Conservation (phyloP, 805 yeast species). For the Wickerhamiella allomyrinae region DNA sequence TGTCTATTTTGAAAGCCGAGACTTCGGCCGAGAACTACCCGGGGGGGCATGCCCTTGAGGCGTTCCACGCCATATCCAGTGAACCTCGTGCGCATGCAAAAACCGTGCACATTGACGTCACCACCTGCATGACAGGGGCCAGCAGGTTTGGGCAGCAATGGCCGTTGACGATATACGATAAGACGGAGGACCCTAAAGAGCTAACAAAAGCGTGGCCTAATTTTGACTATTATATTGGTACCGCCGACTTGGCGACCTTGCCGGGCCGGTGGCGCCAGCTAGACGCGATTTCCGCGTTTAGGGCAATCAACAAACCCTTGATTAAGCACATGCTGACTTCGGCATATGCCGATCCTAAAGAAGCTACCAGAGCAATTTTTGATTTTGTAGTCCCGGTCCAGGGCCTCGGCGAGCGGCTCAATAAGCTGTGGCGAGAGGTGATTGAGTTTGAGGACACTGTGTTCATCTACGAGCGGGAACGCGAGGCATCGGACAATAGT, state of each 20-base stretch:
- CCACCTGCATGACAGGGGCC: conserved; percentile 80
- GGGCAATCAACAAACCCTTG: neutral
- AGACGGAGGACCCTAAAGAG: conserved; percentile 41
- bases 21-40: conserved; percentile 72
- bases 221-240: conserved; percentile 29
- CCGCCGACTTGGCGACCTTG: neutral
- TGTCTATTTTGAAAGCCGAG: conserved; percentile 40
- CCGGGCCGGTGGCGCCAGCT: neutral
- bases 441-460: neutral
- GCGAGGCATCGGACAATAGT: neutral
- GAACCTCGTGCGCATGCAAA: conserved; percentile 15
- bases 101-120: conserved; percentile 59
- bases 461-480: neutral
- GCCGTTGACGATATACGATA: conserved; percentile 46
- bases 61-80: conserved; percentile 32
- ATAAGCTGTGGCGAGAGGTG: neutral
- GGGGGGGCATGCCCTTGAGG: conserved; percentile 61
- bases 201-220: conserved; percentile 32
- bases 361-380: neutral
- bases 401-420: neutral
- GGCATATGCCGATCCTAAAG: neutral
- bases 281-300: neutral
- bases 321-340: neutral
- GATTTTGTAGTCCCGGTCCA: neutral
- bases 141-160: conserved; percentile 51